These are phyloP conservation scores for Angophora floribunda DNA, from an alignment of 345 rosid genomes.

Conservation along the genomic window DNA sequence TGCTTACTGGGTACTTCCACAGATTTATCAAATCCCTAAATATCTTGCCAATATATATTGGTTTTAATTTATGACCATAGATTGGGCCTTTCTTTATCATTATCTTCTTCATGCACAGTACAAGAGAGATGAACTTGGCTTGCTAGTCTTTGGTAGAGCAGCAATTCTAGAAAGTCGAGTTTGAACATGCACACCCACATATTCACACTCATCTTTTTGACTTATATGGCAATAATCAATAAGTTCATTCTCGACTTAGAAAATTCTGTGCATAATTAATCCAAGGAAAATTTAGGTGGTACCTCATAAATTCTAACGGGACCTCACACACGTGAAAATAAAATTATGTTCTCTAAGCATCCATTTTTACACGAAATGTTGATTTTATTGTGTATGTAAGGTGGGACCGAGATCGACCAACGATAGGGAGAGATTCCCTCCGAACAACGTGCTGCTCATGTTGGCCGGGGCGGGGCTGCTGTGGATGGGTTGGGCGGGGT, in stretches of 20 bases:
- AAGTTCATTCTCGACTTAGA: background rate
- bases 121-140: background rate
- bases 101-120: background rate
- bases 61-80: background rate
- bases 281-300: background rate
- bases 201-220: background rate
- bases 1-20: conserved; percentile 19
- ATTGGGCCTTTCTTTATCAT: background rate
- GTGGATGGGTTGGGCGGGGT: conserved; percentile 44
- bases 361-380: background rate
- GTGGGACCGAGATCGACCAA: conserved; percentile 21
- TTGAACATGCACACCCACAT: background rate
- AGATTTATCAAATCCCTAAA: background rate
- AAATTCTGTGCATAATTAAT: background rate
- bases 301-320: background rate
- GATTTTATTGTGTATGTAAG: background rate
- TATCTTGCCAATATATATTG: background rate
- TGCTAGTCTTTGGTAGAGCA: background rate
- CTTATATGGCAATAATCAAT: background rate
- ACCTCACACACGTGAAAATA: background rate
- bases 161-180: background rate
- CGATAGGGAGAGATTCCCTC: conserved; percentile 22
- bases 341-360: background rate
- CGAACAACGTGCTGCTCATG: conserved; percentile 24
- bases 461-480: conserved; percentile 28